Evolutionary conservation across 2,329 filamentous ascomycete genomes (phyloP).

Genomic region (Alternaria longipes): DNA sequence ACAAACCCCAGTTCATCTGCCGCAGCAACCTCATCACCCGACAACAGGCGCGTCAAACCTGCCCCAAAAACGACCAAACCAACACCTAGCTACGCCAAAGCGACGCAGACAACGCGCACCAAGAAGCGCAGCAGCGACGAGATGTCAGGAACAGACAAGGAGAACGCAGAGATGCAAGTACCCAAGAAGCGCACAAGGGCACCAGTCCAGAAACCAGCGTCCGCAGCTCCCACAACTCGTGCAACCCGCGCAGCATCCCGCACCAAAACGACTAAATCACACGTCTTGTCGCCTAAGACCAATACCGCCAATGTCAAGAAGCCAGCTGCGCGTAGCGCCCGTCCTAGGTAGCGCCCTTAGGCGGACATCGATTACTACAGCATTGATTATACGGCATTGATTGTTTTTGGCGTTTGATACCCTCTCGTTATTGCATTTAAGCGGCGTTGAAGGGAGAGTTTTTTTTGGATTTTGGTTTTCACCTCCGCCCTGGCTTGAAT

Average conservation of each 20-base stretch:
- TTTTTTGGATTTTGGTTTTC: neutral
- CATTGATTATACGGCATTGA: slow-evolving; percentile 20
- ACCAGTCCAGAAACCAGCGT: slow-evolving; percentile 18
- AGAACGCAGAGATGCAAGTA: slow-evolving; percentile 36
- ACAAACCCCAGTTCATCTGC: slow-evolving; percentile 13
- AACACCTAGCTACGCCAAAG: slow-evolving; percentile 11
- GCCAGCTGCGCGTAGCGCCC: slow-evolving; percentile 28
- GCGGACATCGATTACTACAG: slow-evolving; percentile 15
- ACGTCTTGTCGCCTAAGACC: slow-evolving; percentile 39
- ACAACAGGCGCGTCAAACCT: slow-evolving; percentile 18
- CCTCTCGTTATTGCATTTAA: slow-evolving; percentile 14
- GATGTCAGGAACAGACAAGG: slow-evolving; percentile 40
- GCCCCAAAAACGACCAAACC: slow-evolving; percentile 23
- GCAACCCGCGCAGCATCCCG: slow-evolving; percentile 38
- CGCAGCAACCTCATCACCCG: slow-evolving; percentile 8
- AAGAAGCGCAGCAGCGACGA: slow-evolving; percentile 43
- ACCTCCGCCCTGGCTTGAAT: slow-evolving; percentile 24
- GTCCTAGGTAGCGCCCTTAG: slow-evolving; percentile 32
- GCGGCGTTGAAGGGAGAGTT: slow-evolving; percentile 17
- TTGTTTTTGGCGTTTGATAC: slow-evolving; percentile 25
- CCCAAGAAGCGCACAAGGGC: slow-evolving; percentile 33
- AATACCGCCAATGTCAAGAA: slow-evolving; percentile 29
- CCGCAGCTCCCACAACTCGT: slow-evolving; percentile 19
- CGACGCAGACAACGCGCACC: slow-evolving; percentile 24
- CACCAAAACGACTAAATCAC: slow-evolving; percentile 24